Evolutionary conservation across 768 basidiomycete genomes (phyloP), one percentile per base, ranked within the genome.

Genomic region (Pleurotus djamor): DNA sequence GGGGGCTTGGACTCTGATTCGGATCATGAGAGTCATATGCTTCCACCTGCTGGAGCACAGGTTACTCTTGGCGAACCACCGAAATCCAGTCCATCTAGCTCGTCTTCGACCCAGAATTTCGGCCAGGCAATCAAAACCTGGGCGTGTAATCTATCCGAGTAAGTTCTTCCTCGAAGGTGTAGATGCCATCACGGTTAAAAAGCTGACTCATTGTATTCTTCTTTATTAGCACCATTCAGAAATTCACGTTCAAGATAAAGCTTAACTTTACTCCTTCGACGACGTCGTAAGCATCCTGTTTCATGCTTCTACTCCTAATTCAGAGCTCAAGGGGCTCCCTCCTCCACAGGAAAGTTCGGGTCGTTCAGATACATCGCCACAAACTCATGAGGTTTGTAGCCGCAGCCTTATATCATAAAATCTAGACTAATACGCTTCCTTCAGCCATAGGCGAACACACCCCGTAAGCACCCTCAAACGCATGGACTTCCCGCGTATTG

Each of bases 1-100:
- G 54, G 54, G 28, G 54, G 54, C 37, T 56, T 56, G 41, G 54
- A 56, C 28, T 56, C 54, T 9, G 54, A 56, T 34, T 56, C 54
- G 41, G 54, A 56, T 9, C 54, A 56, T 44, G 54, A 41, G 41
- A 44, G 54, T 14, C 54, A 56, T 43, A 56, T 56, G 54, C 41
- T 56, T 28, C 54, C 54, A 13, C 54, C 54, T 44, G 37, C 54
- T 33, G 54, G 54, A 21, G 54, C 54, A 10, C 54, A 56, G 33
- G 32, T 56, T 38, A 56, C 33, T 37, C 54, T 56, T n/a, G 21
- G 38, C 12, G 41, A 44, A 9, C 17, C 16, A 44, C 37, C 36
- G 9, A 38, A 43, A 16, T 41, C 54, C 7, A 28, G 21, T 28
- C 17, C 54, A 5, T 10, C 37, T 21, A 33, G 16, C 28, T 0